A percentile compares a stretch with the other conserved stretches of the same genome.
phyloP scores from a whole-genome alignment of 371 early-diverging fungal genomes.

The Mucor piriformis region DNA sequence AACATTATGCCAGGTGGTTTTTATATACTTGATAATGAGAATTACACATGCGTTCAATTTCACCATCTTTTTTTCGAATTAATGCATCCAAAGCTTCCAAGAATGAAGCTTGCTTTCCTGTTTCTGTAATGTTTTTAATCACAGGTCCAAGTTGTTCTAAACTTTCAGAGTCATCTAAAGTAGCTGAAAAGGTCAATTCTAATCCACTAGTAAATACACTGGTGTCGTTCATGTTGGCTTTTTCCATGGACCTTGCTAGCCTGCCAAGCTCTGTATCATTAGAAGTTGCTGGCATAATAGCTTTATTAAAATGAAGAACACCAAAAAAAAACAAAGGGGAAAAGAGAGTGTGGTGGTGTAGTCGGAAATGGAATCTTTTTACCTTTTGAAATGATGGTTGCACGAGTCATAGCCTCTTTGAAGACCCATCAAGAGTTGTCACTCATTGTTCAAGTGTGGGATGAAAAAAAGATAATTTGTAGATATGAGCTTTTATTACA shows the following conservation, averaged over 20 bases:
- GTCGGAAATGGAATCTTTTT: no score
- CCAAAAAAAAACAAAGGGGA: no score
- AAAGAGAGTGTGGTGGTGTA: no score
- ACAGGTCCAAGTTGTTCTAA: constrained; percentile 86
- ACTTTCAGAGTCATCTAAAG: constrained; percentile 66
- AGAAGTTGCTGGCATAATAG: background rate
- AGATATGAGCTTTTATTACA: no score
- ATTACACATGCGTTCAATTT: constrained; percentile 97
- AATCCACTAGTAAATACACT: constrained; percentile 27
- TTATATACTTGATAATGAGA: constrained; percentile 93
- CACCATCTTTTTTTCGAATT: constrained; percentile 88
- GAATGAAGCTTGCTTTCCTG: constrained; percentile 85
- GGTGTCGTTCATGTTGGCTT: constrained; percentile 15
- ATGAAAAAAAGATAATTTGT: no score
- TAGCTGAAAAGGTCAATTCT: constrained; percentile 46
- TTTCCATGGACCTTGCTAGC: constrained; percentile 12
- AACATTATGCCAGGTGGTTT: no score
- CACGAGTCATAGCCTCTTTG: no score
- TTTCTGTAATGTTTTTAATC: constrained; percentile 88
- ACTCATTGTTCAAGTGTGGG: no score
- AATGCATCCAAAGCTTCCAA: constrained; percentile 83
- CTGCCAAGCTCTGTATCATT: constrained; percentile 8
- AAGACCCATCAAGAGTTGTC: no score
- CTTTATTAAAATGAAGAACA: no score
- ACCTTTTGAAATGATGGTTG: no score